Evolutionary conservation across 2,329 filamentous ascomycete genomes (phyloP).

Genomic region (Myriosclerotinia curreyana): DNA sequence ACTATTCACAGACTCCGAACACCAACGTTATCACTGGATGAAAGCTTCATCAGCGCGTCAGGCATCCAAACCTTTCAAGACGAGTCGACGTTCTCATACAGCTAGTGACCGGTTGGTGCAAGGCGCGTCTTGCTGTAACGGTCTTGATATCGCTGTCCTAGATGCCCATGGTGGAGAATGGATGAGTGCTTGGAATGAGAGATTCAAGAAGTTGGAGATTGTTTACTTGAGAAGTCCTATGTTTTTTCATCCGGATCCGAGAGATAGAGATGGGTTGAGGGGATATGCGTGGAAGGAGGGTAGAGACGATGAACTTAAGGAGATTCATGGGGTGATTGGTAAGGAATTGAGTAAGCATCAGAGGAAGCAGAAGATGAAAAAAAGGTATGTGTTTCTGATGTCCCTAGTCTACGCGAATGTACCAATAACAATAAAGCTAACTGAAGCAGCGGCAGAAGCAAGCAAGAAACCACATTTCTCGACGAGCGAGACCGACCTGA

Average conservation of each 20-base stretch:
- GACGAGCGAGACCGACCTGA: conserved; percentile 67
- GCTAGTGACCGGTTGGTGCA: conserved; percentile 37
- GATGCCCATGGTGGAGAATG: conserved; percentile 62
- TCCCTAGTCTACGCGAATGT: background rate
- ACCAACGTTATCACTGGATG: conserved; percentile 72
- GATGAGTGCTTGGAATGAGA: conserved; percentile 68
- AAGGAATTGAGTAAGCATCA: conserved; percentile 78
- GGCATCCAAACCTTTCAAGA: conserved; percentile 39
- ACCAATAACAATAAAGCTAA: background rate
- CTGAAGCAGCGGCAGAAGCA: conserved; percentile 40
- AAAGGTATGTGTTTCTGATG: conserved; percentile 43
- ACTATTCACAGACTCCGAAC: conserved; percentile 79
- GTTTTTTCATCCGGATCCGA: conserved; percentile 78
- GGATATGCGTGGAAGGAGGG: conserved; percentile 62
- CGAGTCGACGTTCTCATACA: conserved; percentile 40
- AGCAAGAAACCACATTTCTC: conserved; percentile 40
- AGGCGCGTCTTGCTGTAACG: conserved; percentile 26
- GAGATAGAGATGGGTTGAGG: conserved; percentile 69
- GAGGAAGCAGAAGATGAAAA: conserved; percentile 58
- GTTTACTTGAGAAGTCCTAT: conserved; percentile 72
- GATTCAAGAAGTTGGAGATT: conserved; percentile 68
- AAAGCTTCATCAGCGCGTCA: conserved; percentile 56
- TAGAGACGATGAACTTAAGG: conserved; percentile 59
- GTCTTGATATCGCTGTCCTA: conserved; percentile 55
- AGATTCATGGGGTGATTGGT: conserved; percentile 72